A percentile compares a stretch with the other conserved stretches of the same genome.
Evolutionary conservation across 176 grass and related monocot genomes (phyloP).

Genomic region (Dactylis glomerata): DNA sequence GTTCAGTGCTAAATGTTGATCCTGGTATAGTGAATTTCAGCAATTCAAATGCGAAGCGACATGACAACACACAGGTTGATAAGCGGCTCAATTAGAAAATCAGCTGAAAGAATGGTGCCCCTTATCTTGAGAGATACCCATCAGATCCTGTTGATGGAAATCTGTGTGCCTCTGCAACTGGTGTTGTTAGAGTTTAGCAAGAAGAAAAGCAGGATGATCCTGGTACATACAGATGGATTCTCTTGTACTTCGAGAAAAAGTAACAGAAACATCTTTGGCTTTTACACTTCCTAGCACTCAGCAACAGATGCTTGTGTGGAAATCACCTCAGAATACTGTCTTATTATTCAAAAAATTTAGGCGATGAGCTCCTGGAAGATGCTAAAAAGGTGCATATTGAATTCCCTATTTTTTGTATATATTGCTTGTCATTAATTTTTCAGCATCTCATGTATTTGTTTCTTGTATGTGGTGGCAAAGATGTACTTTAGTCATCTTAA

Average conservation of each 20-base stretch:
- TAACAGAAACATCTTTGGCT: conserved; percentile 82
- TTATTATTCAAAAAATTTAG: conserved; percentile 84
- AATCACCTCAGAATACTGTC: conserved; percentile 85
- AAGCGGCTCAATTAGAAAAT: conserved; percentile 23
- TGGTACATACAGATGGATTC: conserved; percentile 88
- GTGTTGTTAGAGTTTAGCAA: conserved; percentile 79
- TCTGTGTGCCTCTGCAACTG: conserved; percentile 73
- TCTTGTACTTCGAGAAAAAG: conserved; percentile 95
- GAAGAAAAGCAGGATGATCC: conserved; percentile 90
- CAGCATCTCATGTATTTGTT: not conserved
- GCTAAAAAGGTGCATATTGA: conserved; percentile 68
- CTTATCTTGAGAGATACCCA: conserved; percentile 26
- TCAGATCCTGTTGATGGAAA: conserved; percentile 53
- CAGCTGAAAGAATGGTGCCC: conserved; percentile 35
- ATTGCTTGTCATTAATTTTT: conserved; percentile 11
- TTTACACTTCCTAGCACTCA: conserved; percentile 92
- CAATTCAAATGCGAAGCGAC: conserved; percentile 8
- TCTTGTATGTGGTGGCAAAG: not conserved
- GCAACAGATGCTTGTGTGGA: conserved; percentile 99
- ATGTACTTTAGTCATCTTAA: conserved; percentile 10
- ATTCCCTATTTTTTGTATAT: not conserved
- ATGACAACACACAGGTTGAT: too few species aligned
- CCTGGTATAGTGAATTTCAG: conserved; percentile 33
- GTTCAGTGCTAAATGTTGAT: conserved; percentile 35
- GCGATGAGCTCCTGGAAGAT: conserved; percentile 85